phyloP scores from a whole-genome alignment of 441 rosid genomes.

The Syzygium malaccense region DNA sequence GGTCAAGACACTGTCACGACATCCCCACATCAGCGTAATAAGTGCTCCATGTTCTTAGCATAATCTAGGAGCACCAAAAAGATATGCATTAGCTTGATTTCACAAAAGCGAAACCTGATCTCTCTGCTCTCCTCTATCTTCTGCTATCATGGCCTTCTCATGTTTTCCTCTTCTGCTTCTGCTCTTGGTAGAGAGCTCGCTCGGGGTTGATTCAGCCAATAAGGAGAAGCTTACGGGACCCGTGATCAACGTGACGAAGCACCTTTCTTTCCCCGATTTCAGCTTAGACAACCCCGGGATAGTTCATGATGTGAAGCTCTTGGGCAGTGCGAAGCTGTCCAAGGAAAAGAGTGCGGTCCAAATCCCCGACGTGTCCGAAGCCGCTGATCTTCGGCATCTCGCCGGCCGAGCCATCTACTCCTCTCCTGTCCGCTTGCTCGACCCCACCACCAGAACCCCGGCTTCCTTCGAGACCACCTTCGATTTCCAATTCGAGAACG shows the following conservation, averaged over 20 bases:
- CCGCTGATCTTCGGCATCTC: constrained; percentile 27
- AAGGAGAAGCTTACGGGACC: constrained; percentile 12
- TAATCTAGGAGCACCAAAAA: background rate
- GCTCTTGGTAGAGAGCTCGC: background rate
- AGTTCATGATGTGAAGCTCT: constrained; percentile 22
- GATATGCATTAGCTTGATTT: background rate
- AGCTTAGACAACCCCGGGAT: constrained; percentile 13
- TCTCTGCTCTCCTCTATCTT: background rate
- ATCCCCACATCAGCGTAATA: background rate
- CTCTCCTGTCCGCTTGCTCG: constrained; percentile 36
- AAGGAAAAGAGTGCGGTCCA: constrained; percentile 19
- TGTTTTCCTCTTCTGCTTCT: background rate
- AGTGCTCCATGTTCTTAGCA: background rate
- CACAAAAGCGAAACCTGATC: background rate
- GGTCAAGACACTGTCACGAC: background rate
- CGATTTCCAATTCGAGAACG: constrained; percentile 32
- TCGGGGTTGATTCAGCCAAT: background rate
- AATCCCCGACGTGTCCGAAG: constrained; percentile 30
- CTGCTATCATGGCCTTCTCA: background rate
- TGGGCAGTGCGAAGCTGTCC: constrained; percentile 32
- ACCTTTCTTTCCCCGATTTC: constrained; percentile 31
- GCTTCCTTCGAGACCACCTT: constrained; percentile 37
- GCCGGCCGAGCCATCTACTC: constrained; percentile 42
- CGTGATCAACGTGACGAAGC: constrained; percentile 26
- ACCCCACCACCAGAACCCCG: constrained; percentile 24